Conservation (phyloP, 1,284 basidiomycete genomes). For the Nidula niveotomentosa region DNA sequence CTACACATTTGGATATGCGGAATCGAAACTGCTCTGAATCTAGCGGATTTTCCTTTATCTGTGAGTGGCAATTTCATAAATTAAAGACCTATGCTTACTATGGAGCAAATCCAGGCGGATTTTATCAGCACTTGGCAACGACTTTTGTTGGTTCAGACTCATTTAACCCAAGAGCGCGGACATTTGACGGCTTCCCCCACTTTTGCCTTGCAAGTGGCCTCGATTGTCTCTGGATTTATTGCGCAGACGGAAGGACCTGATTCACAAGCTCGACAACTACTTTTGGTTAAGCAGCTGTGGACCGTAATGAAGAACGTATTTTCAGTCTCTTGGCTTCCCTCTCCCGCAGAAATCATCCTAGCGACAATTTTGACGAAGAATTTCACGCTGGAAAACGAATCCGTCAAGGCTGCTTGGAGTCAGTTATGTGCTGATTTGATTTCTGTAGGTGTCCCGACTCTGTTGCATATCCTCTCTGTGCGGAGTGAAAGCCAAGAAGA, state of each 20-base stretch:
- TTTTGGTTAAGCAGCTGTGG: not conserved
- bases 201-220: constrained; percentile 29
- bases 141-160: constrained; percentile 47
- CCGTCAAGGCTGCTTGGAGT: not conserved
- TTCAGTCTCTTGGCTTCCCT: not conserved
- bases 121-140: constrained; percentile 49
- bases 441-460: not conserved
- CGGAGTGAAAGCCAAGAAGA: not conserved
- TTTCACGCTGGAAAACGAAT: not conserved
- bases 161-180: constrained; percentile 35
- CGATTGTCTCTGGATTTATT: constrained; percentile 30
- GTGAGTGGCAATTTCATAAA: not conserved
- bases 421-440: not conserved
- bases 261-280: constrained; percentile 10
- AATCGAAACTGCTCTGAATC: not conserved
- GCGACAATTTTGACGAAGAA: not conserved
- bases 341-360: not conserved
- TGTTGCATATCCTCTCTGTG: not conserved
- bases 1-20: constrained; percentile 39
- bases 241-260: constrained; percentile 14
- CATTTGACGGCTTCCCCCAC: constrained; percentile 31
- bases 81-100: not conserved
- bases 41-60: not conserved
- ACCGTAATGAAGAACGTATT: not conserved
- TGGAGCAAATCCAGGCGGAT: constrained; percentile 25